Evolutionary conservation across 2,329 filamentous ascomycete species (phyloP).

Genomic region (Ilyonectria robusta): DNA sequence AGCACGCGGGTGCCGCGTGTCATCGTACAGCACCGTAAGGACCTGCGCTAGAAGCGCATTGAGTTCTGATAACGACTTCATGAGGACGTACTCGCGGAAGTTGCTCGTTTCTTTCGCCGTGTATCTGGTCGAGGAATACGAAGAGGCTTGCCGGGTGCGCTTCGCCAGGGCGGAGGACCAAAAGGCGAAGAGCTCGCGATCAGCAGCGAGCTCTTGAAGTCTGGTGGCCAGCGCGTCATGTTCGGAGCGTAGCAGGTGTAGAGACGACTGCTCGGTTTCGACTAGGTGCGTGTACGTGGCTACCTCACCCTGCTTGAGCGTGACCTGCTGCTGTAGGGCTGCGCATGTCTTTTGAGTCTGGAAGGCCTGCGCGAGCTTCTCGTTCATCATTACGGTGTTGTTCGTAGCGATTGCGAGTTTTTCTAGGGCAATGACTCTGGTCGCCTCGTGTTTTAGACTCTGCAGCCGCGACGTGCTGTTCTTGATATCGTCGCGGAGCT

Average conservation of each 20-base stretch:
- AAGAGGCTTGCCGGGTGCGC: constrained; percentile 28
- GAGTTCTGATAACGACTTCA: constrained; percentile 36
- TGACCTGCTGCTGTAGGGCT: constrained; percentile 8
- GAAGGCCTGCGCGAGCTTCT: constrained; percentile 7
- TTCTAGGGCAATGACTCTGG: neutral
- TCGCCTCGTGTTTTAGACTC: neutral
- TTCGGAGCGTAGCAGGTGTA: constrained; percentile 2
- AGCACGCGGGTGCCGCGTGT: constrained; percentile 29
- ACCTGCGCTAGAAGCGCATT: constrained; percentile 34
- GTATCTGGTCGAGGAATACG: constrained; percentile 23
- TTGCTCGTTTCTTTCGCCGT: constrained; percentile 15
- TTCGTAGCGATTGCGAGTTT: neutral
- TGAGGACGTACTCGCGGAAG: constrained; percentile 36
- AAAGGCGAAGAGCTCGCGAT: constrained; percentile 41
- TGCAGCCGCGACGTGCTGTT: neutral
- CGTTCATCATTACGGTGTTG: neutral
- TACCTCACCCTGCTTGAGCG: constrained; percentile 18
- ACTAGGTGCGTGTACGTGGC: constrained; percentile 6
- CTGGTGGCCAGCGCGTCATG: neutral
- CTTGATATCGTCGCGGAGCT: constrained; percentile 22
- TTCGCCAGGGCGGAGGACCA: constrained; percentile 34
- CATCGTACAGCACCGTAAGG: constrained; percentile 33
- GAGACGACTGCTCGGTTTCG: constrained; percentile 11
- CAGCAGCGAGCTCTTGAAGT: constrained; percentile 4
- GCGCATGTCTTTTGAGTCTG: neutral